Evolutionary conservation across 2,329 filamentous ascomycete species (phyloP).

Genomic region (Uncinocarpus reesii): DNA sequence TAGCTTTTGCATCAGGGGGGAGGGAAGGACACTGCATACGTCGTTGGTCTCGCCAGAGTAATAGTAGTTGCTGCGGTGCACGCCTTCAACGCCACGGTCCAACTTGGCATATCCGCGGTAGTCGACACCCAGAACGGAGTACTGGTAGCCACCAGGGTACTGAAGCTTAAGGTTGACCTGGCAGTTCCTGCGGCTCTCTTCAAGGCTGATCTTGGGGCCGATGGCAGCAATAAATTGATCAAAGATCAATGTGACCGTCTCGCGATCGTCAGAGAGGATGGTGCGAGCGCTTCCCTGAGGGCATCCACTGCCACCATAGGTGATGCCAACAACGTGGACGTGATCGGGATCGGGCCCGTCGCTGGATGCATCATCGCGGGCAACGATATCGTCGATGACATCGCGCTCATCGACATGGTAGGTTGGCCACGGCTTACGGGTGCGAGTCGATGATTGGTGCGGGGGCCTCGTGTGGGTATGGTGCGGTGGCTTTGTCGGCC

Average conservation of each 20-base stretch:
- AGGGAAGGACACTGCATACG: constrained; percentile 5
- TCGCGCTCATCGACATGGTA: not conserved
- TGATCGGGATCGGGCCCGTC: constrained; percentile 8
- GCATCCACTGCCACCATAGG: constrained; percentile 15
- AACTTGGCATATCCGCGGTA: constrained; percentile 13
- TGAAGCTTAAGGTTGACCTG: constrained; percentile 16
- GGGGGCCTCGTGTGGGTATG: not conserved
- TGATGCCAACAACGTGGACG: constrained; percentile 8
- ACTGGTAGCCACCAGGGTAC: constrained; percentile 15
- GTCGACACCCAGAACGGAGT: constrained; percentile 12
- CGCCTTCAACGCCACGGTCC: constrained; percentile 7
- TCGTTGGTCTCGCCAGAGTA: constrained; percentile 16
- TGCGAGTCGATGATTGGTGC: not conserved
- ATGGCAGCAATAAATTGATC: constrained; percentile 10
- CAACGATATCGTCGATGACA: constrained; percentile 4
- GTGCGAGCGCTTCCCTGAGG: constrained; percentile 11
- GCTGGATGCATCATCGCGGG: not conserved
- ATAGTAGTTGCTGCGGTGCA: constrained; percentile 13
- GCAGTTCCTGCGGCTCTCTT: constrained; percentile 14
- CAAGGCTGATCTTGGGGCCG: constrained; percentile 7
- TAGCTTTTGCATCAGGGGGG: not conserved
- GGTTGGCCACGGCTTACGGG: not conserved
- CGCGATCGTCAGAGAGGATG: constrained; percentile 12
- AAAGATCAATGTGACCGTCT: constrained; percentile 12
- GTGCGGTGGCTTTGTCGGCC: not conserved